Evolutionary conservation across 495 filamentous ascomycete genomes (phyloP), one percentile per base, ranked within the genome.

Genomic region (Staphylotrichum tortipilum): DNA sequence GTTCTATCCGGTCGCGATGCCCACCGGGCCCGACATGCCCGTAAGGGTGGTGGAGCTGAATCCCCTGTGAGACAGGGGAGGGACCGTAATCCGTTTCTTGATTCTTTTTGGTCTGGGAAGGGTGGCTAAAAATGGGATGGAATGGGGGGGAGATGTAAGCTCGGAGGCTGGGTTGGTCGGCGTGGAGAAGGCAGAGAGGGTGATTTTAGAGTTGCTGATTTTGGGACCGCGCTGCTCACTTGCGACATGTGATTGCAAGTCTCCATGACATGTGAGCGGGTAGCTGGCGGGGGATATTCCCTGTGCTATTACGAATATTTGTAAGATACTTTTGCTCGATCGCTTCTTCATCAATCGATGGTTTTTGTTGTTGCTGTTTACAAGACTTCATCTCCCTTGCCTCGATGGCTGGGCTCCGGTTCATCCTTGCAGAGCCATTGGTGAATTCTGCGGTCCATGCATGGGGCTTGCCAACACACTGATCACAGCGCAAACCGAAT

Each of bases 1-100:
- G 57, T 59, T 45, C 45, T 45, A 56, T 44, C 59, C 61, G 35
- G 22, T 26, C 23, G 31, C 45, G 35, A n/a, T 18, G 35, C 53
- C 43, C 35, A 37, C 7, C 7, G 18, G 22, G 47, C 35, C 33
- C 15, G 41, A 39, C 21, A 35, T 47, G 30, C 52, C 52, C 8
- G 43, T 59, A 17, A 49, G 42, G 14, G 47, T 54, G 28, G 22
- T 34, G 31, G 30, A 35, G 36, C 50, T 58, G 19, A 22, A 7
- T 33, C 43, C 23, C 26, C 11, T 49, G 19, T 7, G n/a, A n/a
- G n/a, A n/a, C n/a, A n/a, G n/a, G n/a, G n/a, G n/a, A n/a, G n/a
- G n/a, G n/a, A n/a, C n/a, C 35, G 33, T 21, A 22, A 17, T 4
- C 6, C 8, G 22, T 2, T 18, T 24, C 26, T 4, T 24, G 8